phyloP scores from a whole-genome alignment of 768 basidiomycete species.

The Agrocybe praecox region DNA sequence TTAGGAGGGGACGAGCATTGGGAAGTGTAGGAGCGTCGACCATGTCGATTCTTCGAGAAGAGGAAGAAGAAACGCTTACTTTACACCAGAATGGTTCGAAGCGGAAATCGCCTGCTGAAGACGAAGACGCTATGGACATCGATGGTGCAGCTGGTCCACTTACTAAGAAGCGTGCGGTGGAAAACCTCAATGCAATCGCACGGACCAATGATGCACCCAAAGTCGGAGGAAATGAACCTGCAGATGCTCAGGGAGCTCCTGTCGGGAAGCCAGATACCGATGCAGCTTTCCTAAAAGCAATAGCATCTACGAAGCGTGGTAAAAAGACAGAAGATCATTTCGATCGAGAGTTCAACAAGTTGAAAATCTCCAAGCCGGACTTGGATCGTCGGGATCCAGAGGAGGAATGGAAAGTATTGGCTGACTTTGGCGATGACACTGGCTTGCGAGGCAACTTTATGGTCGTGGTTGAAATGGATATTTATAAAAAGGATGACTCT shows the following conservation, averaged over 20 bases:
- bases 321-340: slow-evolving; percentile 71
- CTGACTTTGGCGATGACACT: slow-evolving; percentile 65
- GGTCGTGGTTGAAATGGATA: slow-evolving; percentile 71
- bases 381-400: slow-evolving; percentile 42
- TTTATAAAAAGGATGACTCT: slow-evolving; percentile 37
- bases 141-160: slow-evolving; percentile 24
- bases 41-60: slow-evolving; percentile 48
- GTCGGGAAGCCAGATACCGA: slow-evolving; percentile 67
- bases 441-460: slow-evolving; percentile 77
- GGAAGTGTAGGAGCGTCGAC: slow-evolving; percentile 17
- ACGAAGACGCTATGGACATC: slow-evolving; percentile 41
- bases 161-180: slow-evolving; percentile 47
- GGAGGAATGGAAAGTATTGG: slow-evolving; percentile 60
- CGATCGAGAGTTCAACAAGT: slow-evolving; percentile 79
- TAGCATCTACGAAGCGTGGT: slow-evolving; percentile 71
- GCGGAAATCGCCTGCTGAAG: slow-evolving; percentile 37
- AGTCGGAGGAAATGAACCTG: slow-evolving; percentile 6
- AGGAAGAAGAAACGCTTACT: slow-evolving; percentile 49
- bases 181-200: slow-evolving; percentile 36
- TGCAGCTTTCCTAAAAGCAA: slow-evolving; percentile 66
- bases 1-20: slow-evolving; percentile 11
- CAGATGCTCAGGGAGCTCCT: slow-evolving; percentile 28
- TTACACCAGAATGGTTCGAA: slow-evolving; percentile 31
- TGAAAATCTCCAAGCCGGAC: slow-evolving; percentile 71
- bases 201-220: slow-evolving; percentile 4